Evolutionary conservation across 2,329 filamentous ascomycete genomes (phyloP), one percentile per base, ranked within the genome.

Genomic region (Sclerotinia spermophila): DNA sequence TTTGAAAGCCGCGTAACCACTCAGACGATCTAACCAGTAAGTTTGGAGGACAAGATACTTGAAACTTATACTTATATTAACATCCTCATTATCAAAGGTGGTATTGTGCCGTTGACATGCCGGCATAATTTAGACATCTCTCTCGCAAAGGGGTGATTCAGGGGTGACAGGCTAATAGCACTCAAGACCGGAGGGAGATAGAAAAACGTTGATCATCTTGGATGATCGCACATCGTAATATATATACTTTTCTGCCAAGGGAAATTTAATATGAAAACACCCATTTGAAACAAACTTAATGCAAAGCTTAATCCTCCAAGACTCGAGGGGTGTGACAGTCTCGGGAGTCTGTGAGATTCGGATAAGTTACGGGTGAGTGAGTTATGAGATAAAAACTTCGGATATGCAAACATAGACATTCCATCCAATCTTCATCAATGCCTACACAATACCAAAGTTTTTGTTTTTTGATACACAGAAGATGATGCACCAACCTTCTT

Each of bases 181-280:
- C 38, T 27, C 15, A 44, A 61, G 10, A 21, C 3, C n/a, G n/a
- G n/a, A n/a, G n/a, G 58, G 38, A 44, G 21, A n/a, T 27, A 42
- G 27, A 30, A 60, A 60, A 15, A 21, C 24, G 38, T 44, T 61
- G 59, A 61, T 61, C 59, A 5, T 17, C 27, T 27, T 27, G 6
- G 6, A 61, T 61, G 40, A 44, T 45, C 27, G 40, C 59, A 62
- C 59, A 62, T 62, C 59, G 27, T 13, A 62, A 62, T 62, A 33
- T 45, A 45, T 62, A 33, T 45, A 45, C 45, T 27, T 38, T 45
- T 24, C 40, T 61, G 5, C 59, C 42, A 61, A 44, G 17, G 27
- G 44, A 44, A 4, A 24, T 33, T 15, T 24, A 61, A 61, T 61
- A 17, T 21, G 59, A 44, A 61, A n/a, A 58, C 56, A 19, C 24